Evolutionary conservation across 129 eudicot genomes (phyloP), one percentile per base, ranked within the genome.

Genomic region (sunflower (Helianthus annuus)): DNA sequence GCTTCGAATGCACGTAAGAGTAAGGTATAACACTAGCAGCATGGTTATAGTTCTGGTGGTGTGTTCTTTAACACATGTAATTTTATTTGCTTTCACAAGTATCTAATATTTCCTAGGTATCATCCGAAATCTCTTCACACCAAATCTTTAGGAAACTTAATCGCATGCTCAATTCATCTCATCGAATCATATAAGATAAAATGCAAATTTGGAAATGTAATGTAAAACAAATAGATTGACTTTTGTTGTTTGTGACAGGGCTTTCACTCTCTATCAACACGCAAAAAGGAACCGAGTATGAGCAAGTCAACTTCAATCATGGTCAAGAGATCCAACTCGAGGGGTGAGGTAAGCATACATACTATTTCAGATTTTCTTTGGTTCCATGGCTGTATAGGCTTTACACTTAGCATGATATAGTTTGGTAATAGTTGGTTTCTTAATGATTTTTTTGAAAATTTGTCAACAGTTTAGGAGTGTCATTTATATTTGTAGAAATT

Each of bases 271-370:
- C 67, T 52, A 24, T 14, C 74, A 32, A 24, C 77, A 24, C 60
- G 85, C 32, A 68, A 80, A 69, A 48, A 49, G 48, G 89, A 85
- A 64, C 34, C 80, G 4, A 68, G 68, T 51, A 69, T 66, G 69
- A 69, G 76, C 70, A 91, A 66, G 76, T 57, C 84, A 9, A 61
- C 77, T 62, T 46, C 87, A 67, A 44, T 69, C 79, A 44, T 59
- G 62, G 88, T 76, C 29, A 87, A 74, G 76, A 87, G 83, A 78
- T 83, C 86, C 40, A 54, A 73, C 74, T 13, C 83, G 52, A 83
- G 83, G 84, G 82, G 74, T 66, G 98, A 93, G 98, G 98, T 87
- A 79, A 56, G 68, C 72, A 74, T 69, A 19, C 64, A 74, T 69
- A 19, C 64, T 24, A 51, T 15, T 7, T 15, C 6, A 49, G 15